A percentile compares a stretch with the other conserved stretches of the same genome.
Conservation (phyloP, 2,329 filamentous ascomycete species). For the Beauveria rudraprayagi region DNA sequence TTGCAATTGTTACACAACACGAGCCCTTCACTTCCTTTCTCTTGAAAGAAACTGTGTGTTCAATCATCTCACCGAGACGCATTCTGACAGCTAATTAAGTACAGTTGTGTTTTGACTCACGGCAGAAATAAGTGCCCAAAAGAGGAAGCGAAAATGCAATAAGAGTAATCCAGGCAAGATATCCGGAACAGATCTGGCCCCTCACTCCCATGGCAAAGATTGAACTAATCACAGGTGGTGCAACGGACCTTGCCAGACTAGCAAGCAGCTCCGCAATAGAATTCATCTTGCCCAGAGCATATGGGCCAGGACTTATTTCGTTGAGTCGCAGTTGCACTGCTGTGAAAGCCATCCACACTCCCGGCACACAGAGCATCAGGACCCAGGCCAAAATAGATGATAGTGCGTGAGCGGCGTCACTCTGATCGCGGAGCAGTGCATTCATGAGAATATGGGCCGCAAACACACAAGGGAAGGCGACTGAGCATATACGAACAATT, state of each 20-base stretch:
- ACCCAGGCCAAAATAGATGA: not conserved
- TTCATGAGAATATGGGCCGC: slow-evolving; percentile 48
- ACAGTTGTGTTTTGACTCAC: too few relatives aligned
- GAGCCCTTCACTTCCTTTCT: too few relatives aligned
- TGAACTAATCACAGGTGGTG: not conserved
- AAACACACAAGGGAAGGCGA: slow-evolving; percentile 57
- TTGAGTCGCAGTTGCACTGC: not conserved
- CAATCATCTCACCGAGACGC: too few relatives aligned
- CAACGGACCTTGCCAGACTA: not conserved
- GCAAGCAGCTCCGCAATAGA: not conserved
- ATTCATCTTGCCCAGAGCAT: not conserved
- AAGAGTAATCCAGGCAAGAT: not conserved
- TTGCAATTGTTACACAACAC: too few relatives aligned
- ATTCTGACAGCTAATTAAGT: too few relatives aligned
- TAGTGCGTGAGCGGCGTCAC: not conserved
- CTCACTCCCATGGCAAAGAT: not conserved
- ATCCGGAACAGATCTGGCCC: not conserved
- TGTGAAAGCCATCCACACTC: not conserved
- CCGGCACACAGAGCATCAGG: not conserved
- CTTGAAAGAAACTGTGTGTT: too few relatives aligned
- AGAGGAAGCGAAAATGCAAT: not conserved
- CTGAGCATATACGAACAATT: slow-evolving; percentile 48
- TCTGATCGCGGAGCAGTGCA: slow-evolving; percentile 24
- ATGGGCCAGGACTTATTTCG: not conserved
- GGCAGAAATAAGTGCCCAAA: too few relatives aligned